phyloP scores from a whole-genome alignment of 139 green algal genomes.

The Haematococcus sp. region DNA sequence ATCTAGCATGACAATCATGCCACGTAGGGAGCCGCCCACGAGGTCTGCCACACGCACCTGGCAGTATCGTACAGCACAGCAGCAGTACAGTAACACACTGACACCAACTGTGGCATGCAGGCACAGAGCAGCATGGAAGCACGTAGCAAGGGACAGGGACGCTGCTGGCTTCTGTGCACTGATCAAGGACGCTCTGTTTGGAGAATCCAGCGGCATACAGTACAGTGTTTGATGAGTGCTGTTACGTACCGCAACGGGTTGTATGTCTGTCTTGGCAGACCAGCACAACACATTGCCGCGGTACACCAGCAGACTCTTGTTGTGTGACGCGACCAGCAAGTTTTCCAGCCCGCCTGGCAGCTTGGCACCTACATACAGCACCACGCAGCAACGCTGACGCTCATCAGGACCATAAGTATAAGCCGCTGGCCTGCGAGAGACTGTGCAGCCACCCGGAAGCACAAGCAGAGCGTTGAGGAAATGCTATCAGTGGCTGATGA shows the following conservation, averaged over 20 bases:
- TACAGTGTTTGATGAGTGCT: no score
- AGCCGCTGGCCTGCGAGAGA: background rate
- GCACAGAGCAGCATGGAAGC: no score
- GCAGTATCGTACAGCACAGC: no score
- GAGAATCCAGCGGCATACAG: no score
- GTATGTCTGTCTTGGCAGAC: slow-evolving; percentile 44
- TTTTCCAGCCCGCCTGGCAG: slow-evolving; percentile 38
- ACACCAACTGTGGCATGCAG: no score
- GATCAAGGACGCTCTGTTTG: no score
- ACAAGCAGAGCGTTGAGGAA: no score
- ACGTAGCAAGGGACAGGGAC: no score
- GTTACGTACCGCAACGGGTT: slow-evolving; percentile 40
- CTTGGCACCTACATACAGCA: slow-evolving; percentile 4
- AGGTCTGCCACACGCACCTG: slow-evolving; percentile 13
- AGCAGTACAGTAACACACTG: no score
- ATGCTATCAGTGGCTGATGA: no score
- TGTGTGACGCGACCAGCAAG: slow-evolving; percentile 60
- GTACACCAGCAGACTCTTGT: slow-evolving; percentile 53
- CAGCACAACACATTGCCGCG: slow-evolving; percentile 40
- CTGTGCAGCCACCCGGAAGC: background rate
- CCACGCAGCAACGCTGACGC: background rate
- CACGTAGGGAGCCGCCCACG: slow-evolving; percentile 15
- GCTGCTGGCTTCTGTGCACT: no score
- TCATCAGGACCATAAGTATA: no score
- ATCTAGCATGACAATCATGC: slow-evolving; percentile 47